These are phyloP conservation scores for Stachybotrys chlorohalonatus DNA, from an alignment of 2,329 filamentous ascomycete species.

Conservation along the genomic window DNA sequence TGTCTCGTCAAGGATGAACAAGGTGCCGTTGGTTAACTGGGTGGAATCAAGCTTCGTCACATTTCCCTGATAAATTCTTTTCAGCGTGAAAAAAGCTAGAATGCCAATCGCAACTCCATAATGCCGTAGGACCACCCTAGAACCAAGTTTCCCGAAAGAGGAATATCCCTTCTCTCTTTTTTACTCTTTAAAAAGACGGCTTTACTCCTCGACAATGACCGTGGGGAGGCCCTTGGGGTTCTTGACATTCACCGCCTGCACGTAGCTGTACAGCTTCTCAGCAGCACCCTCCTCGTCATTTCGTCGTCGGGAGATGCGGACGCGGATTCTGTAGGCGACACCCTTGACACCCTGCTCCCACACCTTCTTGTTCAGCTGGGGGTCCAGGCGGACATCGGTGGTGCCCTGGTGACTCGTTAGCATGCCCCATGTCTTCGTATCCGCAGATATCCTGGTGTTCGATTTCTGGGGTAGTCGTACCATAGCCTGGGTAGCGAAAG, in stretches of 20 bases:
- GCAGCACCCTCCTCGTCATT: constrained; percentile 99
- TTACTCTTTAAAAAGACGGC: not conserved
- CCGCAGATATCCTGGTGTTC: constrained; percentile 1
- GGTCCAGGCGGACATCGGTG: constrained; percentile 93
- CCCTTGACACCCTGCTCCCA: constrained; percentile 99
- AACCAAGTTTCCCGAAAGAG: constrained; percentile 29
- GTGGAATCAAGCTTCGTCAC: constrained; percentile 20
- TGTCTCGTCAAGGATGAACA: not conserved
- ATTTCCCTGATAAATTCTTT: constrained; percentile 23
- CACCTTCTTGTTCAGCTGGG: constrained; percentile 99
- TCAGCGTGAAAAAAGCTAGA: constrained; percentile 31
- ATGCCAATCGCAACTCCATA: constrained; percentile 35
- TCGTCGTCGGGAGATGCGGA: constrained; percentile 98
- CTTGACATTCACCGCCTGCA: constrained; percentile 99
- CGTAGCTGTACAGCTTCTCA: constrained; percentile 99
- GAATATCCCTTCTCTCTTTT: constrained; percentile 18
- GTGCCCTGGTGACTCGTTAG: constrained; percentile 61
- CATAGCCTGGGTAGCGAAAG: constrained; percentile 89
- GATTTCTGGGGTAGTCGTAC: constrained; percentile 46
- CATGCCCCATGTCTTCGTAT: constrained; percentile 2
- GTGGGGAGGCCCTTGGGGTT: constrained; percentile 96
- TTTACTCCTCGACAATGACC: constrained; percentile 71
- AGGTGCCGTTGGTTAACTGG: not conserved
- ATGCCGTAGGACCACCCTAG: constrained; percentile 32
- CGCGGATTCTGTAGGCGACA: constrained; percentile 90